These are phyloP conservation scores for Pseudohalonectria lignicola DNA, from an alignment of 2,329 filamentous ascomycete genomes.

Conservation along the genomic window DNA sequence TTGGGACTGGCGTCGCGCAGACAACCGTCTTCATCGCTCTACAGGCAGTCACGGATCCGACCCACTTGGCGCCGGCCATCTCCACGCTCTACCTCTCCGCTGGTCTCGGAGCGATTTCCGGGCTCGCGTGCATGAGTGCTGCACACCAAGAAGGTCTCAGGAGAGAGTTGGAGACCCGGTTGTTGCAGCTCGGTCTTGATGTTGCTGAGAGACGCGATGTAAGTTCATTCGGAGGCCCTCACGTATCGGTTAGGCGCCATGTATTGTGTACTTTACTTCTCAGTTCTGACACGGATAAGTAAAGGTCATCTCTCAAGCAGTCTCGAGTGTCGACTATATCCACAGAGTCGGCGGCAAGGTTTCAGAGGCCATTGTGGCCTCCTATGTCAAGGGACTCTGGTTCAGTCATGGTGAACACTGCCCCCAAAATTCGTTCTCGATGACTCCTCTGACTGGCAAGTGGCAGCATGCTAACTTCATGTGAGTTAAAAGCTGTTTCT, in stretches of 20 bases:
- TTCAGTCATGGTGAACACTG: slow-evolving; percentile 9
- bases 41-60: slow-evolving; percentile 24
- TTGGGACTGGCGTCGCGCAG: slow-evolving; percentile 27
- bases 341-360: slow-evolving; percentile 4
- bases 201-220: slow-evolving; percentile 11
- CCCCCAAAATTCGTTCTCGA: neutral
- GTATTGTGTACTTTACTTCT: neutral
- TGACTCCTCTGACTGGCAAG: neutral
- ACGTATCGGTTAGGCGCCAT: no score
- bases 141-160: slow-evolving; percentile 17
- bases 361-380: slow-evolving; percentile 7
- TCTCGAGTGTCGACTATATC: slow-evolving; percentile 9
- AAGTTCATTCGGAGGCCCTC: neutral
- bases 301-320: slow-evolving; percentile 6
- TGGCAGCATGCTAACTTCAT: no score
- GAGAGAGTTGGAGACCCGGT: slow-evolving; percentile 8
- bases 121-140: slow-evolving; percentile 25
- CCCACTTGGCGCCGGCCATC: slow-evolving; percentile 26
- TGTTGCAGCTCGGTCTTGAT: slow-evolving; percentile 13
- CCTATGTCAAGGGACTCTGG: slow-evolving; percentile 10
- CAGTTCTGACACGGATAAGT: neutral
- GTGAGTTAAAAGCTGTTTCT: no score
- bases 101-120: slow-evolving; percentile 25
- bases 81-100: slow-evolving; percentile 27
- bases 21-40: slow-evolving; percentile 29